Evolutionary conservation across 768 basidiomycete species (phyloP), one percentile per base, ranked within the genome.

Genomic region (Polyporus arcularius): DNA sequence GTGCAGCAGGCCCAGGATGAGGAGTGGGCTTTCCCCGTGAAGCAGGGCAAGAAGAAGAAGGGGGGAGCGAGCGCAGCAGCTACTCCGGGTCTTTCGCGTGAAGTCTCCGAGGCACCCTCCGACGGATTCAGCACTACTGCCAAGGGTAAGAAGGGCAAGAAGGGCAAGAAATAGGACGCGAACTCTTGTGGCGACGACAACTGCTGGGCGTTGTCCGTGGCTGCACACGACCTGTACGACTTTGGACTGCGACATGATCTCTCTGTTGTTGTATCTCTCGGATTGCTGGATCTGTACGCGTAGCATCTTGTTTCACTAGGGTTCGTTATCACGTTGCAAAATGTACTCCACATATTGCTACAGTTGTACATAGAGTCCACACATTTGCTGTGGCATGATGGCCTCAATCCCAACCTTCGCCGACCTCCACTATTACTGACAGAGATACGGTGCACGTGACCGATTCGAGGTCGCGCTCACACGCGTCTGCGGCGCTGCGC

Each of bases 71-170:
- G 41, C 43, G 31, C 43, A 6, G 18, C 16, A 5, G 31, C 31
- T 16, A 40, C 55, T n/a, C 46, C 45, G 9, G 38, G n/a, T 38
- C 40, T 42, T 26, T 51, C 61, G 14, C 41, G 30, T 16, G n/a
- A 49, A 26, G 35, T 31, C 12, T 55, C 53, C 28, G 62, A 59
- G 39, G 58, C 54, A 40, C 53, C 54, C 16, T 31, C 46, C n/a
- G 45, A 49, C 35, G 35, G 35, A 5, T 38, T n/a, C 30, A 21
- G 5, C 21, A 10, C 14, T 18, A 21, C 42, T 40, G 53, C 43
- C 46, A 64, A 60, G 56, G 58, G 60, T 42, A 68, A 68, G 63
- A 67, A 68, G 62, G 65, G 65, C 15, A 67, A 68, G 61, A 67
- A 66, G 56, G 21, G 21, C 21, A 62, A 59, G 56, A 60, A 57